Conservation (phyloP, 1,139 yeast genomes). For the Taphrina wiesneri region DNA sequence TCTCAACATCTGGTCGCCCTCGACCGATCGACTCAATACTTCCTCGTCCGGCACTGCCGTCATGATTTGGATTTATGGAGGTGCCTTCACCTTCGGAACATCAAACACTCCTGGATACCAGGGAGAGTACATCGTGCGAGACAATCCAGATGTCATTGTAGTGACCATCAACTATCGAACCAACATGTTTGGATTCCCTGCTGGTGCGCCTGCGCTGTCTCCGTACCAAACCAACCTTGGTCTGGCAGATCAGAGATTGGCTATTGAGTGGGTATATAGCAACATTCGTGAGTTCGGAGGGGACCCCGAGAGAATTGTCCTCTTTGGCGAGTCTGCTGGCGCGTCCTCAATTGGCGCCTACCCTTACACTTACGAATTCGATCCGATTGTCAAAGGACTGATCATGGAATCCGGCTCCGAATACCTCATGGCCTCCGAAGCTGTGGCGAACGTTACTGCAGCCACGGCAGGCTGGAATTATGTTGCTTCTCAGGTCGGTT, state of each 20-base stretch:
- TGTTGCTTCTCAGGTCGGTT: slow-evolving; percentile 21
- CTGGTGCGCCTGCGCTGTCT: slow-evolving; percentile 32
- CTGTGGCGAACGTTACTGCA: slow-evolving; percentile 4
- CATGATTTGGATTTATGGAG: slow-evolving; percentile 28
- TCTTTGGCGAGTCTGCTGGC: slow-evolving; percentile 50
- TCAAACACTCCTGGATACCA: slow-evolving; percentile 22
- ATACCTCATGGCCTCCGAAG: slow-evolving; percentile 18
- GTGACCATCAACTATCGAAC: slow-evolving; percentile 24
- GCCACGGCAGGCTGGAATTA: slow-evolving; percentile 14
- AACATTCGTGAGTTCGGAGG: slow-evolving; percentile 48
- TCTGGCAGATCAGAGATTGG: slow-evolving; percentile 46
- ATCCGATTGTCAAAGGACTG: slow-evolving; percentile 29
- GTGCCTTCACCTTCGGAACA: slow-evolving; percentile 27
- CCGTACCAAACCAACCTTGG: slow-evolving; percentile 44
- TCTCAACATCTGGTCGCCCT: slow-evolving; percentile 31
- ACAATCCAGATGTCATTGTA: slow-evolving; percentile 20
- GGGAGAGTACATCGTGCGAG: slow-evolving; percentile 14
- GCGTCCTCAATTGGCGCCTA: slow-evolving; percentile 41
- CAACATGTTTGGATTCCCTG: slow-evolving; percentile 25
- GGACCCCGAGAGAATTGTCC: slow-evolving; percentile 45
- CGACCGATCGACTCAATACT: background rate
- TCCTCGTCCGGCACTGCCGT: slow-evolving; percentile 26
- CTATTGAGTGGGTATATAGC: slow-evolving; percentile 47
- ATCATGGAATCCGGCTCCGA: slow-evolving; percentile 33
- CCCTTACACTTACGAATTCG: slow-evolving; percentile 19